These are phyloP conservation scores for Boletus vinaceobasis DNA, from an alignment of 768 basidiomycete genomes.

Conservation along the genomic window DNA sequence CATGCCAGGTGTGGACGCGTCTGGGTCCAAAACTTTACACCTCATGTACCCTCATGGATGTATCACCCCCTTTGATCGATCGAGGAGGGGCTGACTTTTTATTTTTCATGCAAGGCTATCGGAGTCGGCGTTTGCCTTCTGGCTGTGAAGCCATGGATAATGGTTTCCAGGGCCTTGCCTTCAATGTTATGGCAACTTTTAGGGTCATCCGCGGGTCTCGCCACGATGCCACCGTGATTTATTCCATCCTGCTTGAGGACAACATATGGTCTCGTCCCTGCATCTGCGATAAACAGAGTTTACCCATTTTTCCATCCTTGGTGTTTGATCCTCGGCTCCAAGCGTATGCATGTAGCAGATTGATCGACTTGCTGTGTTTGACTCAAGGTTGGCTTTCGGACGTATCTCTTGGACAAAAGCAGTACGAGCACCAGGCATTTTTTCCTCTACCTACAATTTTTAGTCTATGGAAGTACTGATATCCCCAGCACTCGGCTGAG, in stretches of 20 bases:
- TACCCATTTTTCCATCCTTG: neutral
- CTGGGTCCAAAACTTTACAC: slow-evolving; percentile 4
- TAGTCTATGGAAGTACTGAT: neutral
- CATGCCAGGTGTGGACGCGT: neutral
- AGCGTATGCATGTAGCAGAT: neutral
- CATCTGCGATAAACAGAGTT: neutral
- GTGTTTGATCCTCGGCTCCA: neutral
- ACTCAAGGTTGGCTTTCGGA: neutral
- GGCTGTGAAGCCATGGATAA: neutral
- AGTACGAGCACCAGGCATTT: neutral
- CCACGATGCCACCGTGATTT: neutral
- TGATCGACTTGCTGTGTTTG: neutral
- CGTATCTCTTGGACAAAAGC: neutral
- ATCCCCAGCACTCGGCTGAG: neutral
- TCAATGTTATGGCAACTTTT: neutral
- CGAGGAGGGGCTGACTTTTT: neutral
- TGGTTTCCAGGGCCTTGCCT: neutral
- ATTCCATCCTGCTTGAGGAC: neutral
- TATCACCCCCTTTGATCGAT: slow-evolving; percentile 6
- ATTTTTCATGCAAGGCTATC: neutral
- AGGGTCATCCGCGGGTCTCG: neutral
- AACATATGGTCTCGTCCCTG: neutral
- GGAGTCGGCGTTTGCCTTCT: neutral
- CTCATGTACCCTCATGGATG: slow-evolving; percentile 6
- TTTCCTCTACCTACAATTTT: neutral